Evolutionary conservation across 2,329 filamentous ascomycete species (phyloP).

Genomic region (Phoma sp.): DNA sequence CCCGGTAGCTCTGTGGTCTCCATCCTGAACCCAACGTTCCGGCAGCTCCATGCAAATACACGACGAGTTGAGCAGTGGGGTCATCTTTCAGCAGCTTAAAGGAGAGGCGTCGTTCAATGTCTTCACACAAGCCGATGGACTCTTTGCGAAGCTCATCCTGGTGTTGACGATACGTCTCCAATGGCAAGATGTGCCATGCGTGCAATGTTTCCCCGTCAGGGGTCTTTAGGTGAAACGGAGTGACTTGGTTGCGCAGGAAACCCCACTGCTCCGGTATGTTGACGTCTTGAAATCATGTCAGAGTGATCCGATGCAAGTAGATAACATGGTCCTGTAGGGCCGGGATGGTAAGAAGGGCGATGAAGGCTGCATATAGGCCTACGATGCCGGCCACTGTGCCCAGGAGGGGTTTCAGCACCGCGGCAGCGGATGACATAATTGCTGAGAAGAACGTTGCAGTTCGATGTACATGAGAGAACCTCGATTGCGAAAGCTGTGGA

Average conservation of each 20-base stretch:
- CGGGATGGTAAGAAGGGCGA: slow-evolving; percentile 55
- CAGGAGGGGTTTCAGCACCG: slow-evolving; percentile 30
- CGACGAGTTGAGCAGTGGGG: slow-evolving; percentile 66
- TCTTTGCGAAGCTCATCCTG: slow-evolving; percentile 51
- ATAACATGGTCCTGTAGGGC: slow-evolving; percentile 62
- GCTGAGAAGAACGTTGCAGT: no score
- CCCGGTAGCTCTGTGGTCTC: slow-evolving; percentile 62
- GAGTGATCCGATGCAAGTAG: slow-evolving; percentile 60
- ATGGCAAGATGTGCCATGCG: slow-evolving; percentile 59
- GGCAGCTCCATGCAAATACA: slow-evolving; percentile 66
- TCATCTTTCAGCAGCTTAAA: slow-evolving; percentile 69
- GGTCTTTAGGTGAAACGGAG: slow-evolving; percentile 55
- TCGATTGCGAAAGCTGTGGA: neutral
- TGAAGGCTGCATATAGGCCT: slow-evolving; percentile 50
- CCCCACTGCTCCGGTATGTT: slow-evolving; percentile 57
- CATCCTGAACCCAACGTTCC: slow-evolving; percentile 64
- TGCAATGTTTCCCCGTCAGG: slow-evolving; percentile 52
- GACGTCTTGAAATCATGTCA: slow-evolving; percentile 62
- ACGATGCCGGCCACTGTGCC: slow-evolving; percentile 26
- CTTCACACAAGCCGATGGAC: slow-evolving; percentile 54
- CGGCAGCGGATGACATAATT: slow-evolving; percentile 25
- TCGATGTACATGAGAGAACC: neutral
- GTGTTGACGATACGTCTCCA: slow-evolving; percentile 54
- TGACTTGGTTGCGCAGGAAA: slow-evolving; percentile 58
- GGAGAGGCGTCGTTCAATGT: slow-evolving; percentile 63